These are phyloP conservation scores for Chaetoscypha palmicola DNA, from an alignment of 2,329 filamentous ascomycete genomes.

Conservation along the genomic window DNA sequence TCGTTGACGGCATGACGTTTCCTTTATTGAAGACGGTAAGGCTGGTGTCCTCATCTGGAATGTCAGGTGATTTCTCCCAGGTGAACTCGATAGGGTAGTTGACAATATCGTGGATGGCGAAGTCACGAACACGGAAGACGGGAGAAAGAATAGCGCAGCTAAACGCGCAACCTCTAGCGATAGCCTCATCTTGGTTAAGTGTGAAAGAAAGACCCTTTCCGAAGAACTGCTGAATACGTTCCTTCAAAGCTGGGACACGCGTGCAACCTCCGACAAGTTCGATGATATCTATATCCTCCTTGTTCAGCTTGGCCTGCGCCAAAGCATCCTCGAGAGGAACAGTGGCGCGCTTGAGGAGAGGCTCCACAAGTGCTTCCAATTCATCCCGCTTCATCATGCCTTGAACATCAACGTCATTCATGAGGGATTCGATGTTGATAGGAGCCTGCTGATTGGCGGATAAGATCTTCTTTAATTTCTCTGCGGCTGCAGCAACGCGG, in stretches of 20 bases:
- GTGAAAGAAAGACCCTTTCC: conserved; percentile 91
- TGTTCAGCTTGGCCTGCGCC: conserved; percentile 82
- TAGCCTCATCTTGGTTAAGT: conserved; percentile 95
- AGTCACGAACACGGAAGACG: conserved; percentile 97
- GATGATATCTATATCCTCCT: conserved; percentile 86
- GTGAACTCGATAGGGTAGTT: conserved; percentile 97
- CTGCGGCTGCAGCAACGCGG: conserved; percentile 78
- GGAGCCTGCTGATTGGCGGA: conserved; percentile 91
- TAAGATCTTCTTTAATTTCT: conserved; percentile 98
- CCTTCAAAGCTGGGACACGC: conserved; percentile 89
- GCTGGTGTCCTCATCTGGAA: conserved; percentile 96
- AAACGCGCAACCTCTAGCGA: conserved; percentile 93
- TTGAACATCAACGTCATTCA: conserved; percentile 93
- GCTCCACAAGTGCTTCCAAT: conserved; percentile 83
- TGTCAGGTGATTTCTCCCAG: conserved; percentile 98
- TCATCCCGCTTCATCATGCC: conserved; percentile 89
- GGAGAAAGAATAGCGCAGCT: conserved; percentile 96
- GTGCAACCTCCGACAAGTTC: conserved; percentile 94
- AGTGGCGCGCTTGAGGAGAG: conserved; percentile 67
- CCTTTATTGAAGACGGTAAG: conserved; percentile 96
- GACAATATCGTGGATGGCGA: conserved; percentile 94
- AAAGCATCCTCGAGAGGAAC: conserved; percentile 82
- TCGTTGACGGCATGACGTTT: conserved; percentile 94
- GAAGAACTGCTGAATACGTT: conserved; percentile 83
- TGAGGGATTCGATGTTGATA: conserved; percentile 94